phyloP scores from a whole-genome alignment of 495 filamentous ascomycete genomes.

The Daldinia caldariorum region DNA sequence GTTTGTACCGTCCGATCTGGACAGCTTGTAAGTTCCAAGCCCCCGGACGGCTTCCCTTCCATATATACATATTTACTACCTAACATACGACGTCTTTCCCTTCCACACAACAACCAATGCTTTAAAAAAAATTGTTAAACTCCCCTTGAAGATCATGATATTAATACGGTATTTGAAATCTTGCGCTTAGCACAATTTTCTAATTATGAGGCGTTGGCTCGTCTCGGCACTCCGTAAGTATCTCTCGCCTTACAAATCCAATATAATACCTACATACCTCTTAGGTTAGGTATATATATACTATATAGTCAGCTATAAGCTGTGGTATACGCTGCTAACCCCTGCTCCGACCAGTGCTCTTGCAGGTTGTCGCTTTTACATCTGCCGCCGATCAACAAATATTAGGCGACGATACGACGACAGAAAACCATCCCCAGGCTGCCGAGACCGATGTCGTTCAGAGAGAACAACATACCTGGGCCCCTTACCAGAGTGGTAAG shows the following conservation, averaged over 20 bases:
- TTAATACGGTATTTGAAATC: conserved; percentile 36
- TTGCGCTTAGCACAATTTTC: conserved; percentile 47
- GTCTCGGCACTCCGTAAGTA: conserved; percentile 56
- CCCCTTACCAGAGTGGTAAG: conserved; percentile 49
- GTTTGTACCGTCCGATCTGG: conserved; percentile 42
- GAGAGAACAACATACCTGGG: conserved; percentile 37
- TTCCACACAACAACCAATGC: background rate
- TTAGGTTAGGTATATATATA: no score
- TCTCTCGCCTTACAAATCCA: conserved; percentile 18
- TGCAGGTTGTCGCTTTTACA: conserved; percentile 54
- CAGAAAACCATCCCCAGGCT: conserved; percentile 45
- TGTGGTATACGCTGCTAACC: conserved; percentile 37
- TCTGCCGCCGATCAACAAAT: conserved; percentile 52
- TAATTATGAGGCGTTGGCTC: conserved; percentile 53
- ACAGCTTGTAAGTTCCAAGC: conserved; percentile 46
- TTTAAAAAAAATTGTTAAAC: conserved; percentile 21
- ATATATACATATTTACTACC: no score
- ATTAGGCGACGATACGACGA: conserved; percentile 42
- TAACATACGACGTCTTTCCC: conserved; percentile 8
- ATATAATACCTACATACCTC: background rate
- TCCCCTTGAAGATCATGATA: conserved; percentile 44
- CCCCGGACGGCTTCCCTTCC: conserved; percentile 14
- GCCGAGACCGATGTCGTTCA: conserved; percentile 44
- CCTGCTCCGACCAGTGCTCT: conserved; percentile 52
- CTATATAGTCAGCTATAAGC: conserved; percentile 13